These are phyloP conservation scores for Talaromyces ruber DNA, from an alignment of 495 filamentous ascomycete genomes.

Conservation along the genomic window DNA sequence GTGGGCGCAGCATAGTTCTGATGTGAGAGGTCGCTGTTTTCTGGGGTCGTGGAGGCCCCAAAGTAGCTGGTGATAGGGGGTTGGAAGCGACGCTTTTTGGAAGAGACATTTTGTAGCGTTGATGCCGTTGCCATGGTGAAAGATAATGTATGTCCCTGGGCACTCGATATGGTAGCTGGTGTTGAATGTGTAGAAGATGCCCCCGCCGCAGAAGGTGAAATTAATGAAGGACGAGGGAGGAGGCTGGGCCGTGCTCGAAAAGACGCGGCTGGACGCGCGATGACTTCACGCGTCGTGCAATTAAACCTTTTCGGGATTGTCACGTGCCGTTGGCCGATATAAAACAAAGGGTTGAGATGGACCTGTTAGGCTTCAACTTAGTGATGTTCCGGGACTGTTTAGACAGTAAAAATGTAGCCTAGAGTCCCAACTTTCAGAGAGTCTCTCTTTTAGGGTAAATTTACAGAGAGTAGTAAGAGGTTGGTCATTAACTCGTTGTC, in stretches of 20 bases:
- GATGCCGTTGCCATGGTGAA: conserved; percentile 10
- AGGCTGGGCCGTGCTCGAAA: neutral
- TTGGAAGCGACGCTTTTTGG: conserved; percentile 40
- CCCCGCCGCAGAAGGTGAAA: conserved; percentile 4
- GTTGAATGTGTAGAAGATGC: neutral
- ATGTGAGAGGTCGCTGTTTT: conserved; percentile 18
- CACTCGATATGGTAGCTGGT: neutral
- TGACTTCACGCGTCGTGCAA: conserved; percentile 5
- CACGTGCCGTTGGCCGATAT: neutral
- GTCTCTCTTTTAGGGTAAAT: no score
- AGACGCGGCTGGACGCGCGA: conserved; percentile 1
- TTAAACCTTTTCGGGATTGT: conserved; percentile 1
- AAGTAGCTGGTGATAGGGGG: conserved; percentile 39
- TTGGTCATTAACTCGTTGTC: no score
- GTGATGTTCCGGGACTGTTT: no score
- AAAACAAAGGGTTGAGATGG: no score
- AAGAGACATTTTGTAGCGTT: conserved; percentile 8
- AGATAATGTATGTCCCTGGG: neutral
- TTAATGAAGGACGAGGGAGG: neutral
- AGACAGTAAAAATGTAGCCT: no score
- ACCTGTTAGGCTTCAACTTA: no score
- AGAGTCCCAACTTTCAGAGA: no score
- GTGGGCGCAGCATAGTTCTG: conserved; percentile 35
- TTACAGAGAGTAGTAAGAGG: no score
- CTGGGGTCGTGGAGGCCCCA: conserved; percentile 10